phyloP scores from a whole-genome alignment of 352 stramenopile species.

The Phytophthora kernoviae region DNA sequence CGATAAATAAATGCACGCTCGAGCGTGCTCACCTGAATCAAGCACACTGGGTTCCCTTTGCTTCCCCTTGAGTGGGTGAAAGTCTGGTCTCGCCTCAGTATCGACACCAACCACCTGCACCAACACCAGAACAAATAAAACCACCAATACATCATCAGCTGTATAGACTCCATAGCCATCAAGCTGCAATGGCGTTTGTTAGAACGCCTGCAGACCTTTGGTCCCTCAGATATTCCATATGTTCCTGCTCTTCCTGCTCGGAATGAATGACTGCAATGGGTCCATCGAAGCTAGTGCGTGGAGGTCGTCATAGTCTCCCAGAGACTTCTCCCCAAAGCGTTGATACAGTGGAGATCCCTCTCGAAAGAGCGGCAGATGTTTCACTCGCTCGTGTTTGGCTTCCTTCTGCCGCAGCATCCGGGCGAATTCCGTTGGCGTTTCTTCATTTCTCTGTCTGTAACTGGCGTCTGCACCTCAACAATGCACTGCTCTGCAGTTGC shows the following conservation, averaged over 20 bases:
- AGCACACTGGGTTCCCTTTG: conserved; percentile 69
- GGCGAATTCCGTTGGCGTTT: conserved; percentile 45
- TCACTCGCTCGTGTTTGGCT: conserved; percentile 51
- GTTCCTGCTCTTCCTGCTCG: conserved; percentile 51
- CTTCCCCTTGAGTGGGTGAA: conserved; percentile 49
- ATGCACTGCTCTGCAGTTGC: too few relatives aligned
- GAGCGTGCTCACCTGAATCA: conserved; percentile 82
- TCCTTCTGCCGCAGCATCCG: conserved; percentile 61
- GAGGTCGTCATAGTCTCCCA: conserved; percentile 57
- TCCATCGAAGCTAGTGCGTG: conserved; percentile 52
- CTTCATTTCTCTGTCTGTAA: not conserved
- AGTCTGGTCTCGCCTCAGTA: conserved; percentile 79
- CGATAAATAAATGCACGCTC: conserved; percentile 79
- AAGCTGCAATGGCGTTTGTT: too few relatives aligned
- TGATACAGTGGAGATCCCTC: conserved; percentile 54
- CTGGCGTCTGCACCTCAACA: too few relatives aligned
- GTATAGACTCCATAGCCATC: too few relatives aligned
- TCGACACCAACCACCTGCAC: conserved; percentile 64
- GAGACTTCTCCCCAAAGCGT: conserved; percentile 52
- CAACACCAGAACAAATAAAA: too few relatives aligned
- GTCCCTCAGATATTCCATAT: conserved; percentile 51
- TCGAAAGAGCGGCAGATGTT: conserved; percentile 76
- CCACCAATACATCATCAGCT: too few relatives aligned
- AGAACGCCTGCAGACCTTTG: too few relatives aligned
- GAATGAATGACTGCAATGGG: conserved; percentile 71